Evolutionary conservation across 352 stramenopile species (phyloP), one percentile per base, ranked within the genome.

Genomic region (Globisporangium camurandrum): DNA sequence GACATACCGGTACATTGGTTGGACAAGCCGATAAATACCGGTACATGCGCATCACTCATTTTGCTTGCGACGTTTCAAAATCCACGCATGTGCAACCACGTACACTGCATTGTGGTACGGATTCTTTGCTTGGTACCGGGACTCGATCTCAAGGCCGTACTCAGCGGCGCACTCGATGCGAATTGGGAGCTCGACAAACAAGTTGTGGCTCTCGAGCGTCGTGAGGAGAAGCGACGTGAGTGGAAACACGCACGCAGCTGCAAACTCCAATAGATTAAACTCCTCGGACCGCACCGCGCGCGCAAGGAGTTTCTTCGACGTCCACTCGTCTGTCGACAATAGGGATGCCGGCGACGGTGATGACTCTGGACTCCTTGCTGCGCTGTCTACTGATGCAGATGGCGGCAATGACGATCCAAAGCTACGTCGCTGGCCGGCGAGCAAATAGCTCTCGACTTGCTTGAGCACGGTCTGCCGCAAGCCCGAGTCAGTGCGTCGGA

Each of bases 71-170:
- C 24, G 5, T 19, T 19, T 16, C 19, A 3, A 47, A 10, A 16
- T 26, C 20, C 40, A 52, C 6, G 10, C 19, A 26, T 22, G 14
- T 16, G 17, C 17, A 5, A 8, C 24, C 10, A 68, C 72, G 30
- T 72, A 88, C 77, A 74, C 51, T 30, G 78, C 71, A 51, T 89
- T 92, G 58, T 92, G 80, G 52, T 89, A 92, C 20, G 73, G 74
- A 47, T 89, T 89, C 45, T 83, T 84, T 42, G 66, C 60, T 20
- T 82, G 74, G 49, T 89, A 89, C 8, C 74, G 62, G 34, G 55
- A 50, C 30, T 89, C 75, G 53, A 89, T 85, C 57, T 86, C 77
- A 38, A 82, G 59, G 23, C 53, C 62, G 53, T 80, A 88, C 51
- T 78, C 65, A 19, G 77, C 57, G 14, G 64, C 55, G 43, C 57